These are phyloP conservation scores for Calocera cornea DNA, from an alignment of 768 basidiomycete genomes.

Conservation along the genomic window DNA sequence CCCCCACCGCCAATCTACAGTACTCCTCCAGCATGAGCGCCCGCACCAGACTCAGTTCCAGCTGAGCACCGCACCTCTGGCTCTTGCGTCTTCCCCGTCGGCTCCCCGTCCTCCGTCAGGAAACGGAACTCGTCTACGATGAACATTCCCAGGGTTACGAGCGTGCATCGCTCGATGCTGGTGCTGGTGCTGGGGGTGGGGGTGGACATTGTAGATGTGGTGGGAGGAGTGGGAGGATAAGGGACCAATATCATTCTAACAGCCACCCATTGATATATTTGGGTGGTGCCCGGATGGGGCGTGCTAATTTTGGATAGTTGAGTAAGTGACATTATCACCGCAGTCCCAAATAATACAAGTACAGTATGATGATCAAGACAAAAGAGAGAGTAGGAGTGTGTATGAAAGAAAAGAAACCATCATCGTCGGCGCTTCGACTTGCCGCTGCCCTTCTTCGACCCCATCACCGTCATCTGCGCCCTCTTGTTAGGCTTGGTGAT, in stretches of 20 bases:
- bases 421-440: constrained; percentile 43
- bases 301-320: neutral
- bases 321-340: neutral
- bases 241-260: neutral
- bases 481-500: constrained; percentile 36
- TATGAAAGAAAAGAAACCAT: neutral
- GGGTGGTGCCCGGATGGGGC: no score
- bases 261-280: neutral
- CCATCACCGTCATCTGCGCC: constrained; percentile 17
- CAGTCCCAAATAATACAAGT: neutral
- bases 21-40: neutral
- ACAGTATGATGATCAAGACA: neutral
- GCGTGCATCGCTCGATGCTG: neutral
- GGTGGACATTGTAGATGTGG: no score
- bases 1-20: constrained; percentile 78
- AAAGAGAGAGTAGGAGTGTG: no score
- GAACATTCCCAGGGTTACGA: constrained; percentile 59
- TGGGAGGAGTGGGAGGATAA: no score
- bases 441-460: constrained; percentile 37
- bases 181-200: neutral
- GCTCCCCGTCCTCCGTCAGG: constrained; percentile 40
- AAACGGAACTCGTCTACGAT: constrained; percentile 75
- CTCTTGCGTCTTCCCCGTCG: constrained; percentile 33
- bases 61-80: constrained; percentile 34
- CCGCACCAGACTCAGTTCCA: neutral